phyloP scores from a whole-genome alignment of 2,329 filamentous ascomycete species.

The Phialophora tarda region DNA sequence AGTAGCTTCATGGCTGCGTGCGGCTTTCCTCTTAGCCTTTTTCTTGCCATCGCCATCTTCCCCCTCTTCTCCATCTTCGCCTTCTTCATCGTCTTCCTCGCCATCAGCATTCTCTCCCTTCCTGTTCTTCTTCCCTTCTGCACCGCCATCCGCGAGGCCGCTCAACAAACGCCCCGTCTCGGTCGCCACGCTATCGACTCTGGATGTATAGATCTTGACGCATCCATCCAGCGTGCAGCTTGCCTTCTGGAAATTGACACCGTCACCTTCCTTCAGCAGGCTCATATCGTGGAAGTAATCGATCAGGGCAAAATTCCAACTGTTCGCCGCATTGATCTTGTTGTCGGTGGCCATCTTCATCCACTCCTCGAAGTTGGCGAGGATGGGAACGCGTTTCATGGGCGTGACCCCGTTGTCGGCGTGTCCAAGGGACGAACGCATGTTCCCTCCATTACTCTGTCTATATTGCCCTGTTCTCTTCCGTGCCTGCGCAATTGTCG shows the following conservation, averaged over 20 bases:
- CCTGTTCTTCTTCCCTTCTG: conserved; percentile 68
- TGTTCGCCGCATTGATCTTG: conserved; percentile 97
- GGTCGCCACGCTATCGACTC: conserved; percentile 96
- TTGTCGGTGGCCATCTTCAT: conserved; percentile 99
- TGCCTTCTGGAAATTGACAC: conserved; percentile 98
- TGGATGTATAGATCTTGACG: conserved; percentile 98
- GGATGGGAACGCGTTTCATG: conserved; percentile 65
- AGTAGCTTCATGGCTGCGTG: conserved; percentile 89
- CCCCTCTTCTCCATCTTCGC: conserved; percentile 64
- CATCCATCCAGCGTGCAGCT: conserved; percentile 97
- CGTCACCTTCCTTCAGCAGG: conserved; percentile 90
- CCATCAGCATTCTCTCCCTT: conserved; percentile 68
- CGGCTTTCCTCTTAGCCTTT: conserved; percentile 74
- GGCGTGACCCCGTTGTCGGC: conserved; percentile 35
- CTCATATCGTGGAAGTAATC: conserved; percentile 99
- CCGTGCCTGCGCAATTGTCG: conserved; percentile 29
- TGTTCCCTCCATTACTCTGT: conserved; percentile 19
- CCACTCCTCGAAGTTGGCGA: conserved; percentile 99
- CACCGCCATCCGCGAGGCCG: conserved; percentile 78
- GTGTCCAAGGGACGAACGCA: conserved; percentile 29
- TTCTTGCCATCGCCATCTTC: conserved; percentile 58
- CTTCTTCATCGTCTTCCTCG: conserved; percentile 66
- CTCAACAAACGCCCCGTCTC: conserved; percentile 95
- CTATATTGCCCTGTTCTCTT: conserved; percentile 28
- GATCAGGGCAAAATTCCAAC: conserved; percentile 99